Conservation (phyloP, 2,329 filamentous ascomycete species). For the Diaporthe vexans region DNA sequence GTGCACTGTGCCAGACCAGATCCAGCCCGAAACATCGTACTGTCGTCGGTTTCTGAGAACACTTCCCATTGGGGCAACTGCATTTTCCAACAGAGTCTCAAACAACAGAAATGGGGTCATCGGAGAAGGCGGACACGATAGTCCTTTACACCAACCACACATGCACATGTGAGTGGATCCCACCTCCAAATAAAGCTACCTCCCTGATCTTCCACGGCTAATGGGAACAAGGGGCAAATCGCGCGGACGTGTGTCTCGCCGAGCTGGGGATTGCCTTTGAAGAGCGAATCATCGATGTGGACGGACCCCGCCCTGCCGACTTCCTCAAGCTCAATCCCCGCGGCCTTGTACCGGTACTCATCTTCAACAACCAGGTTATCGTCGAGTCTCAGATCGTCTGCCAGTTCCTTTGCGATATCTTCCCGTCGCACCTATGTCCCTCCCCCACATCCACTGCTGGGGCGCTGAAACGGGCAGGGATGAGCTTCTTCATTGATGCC, state of each 20-base stretch:
- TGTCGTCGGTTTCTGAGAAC: not conserved
- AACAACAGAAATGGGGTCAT: slow-evolving; percentile 42
- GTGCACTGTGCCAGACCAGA: not conserved
- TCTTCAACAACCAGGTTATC: slow-evolving; percentile 75
- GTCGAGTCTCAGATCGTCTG: slow-evolving; percentile 78
- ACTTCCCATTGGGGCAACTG: not conserved
- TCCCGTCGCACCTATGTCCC: slow-evolving; percentile 75
- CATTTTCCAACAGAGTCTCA: not conserved
- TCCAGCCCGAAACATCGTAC: not conserved
- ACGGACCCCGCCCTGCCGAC: slow-evolving; percentile 74
- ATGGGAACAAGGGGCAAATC: slow-evolving; percentile 68
- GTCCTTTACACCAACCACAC: slow-evolving; percentile 77
- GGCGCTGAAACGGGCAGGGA: slow-evolving; percentile 72
- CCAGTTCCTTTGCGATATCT: slow-evolving; percentile 76
- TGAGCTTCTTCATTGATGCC: slow-evolving; percentile 78
- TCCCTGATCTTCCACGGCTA: not conserved
- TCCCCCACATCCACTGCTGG: slow-evolving; percentile 60
- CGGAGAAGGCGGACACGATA: slow-evolving; percentile 63
- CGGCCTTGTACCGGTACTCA: slow-evolving; percentile 78
- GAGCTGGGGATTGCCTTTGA: slow-evolving; percentile 75
- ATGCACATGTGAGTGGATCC: slow-evolving; percentile 68
- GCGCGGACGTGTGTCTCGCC: slow-evolving; percentile 76
- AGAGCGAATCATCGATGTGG: slow-evolving; percentile 78
- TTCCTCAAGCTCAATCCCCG: slow-evolving; percentile 82
- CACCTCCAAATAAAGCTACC: not conserved